Base-by-base conservation (phyloP, 1,284 basidiomycete genomes). In the Cryptococcus deneoformans region DNA sequence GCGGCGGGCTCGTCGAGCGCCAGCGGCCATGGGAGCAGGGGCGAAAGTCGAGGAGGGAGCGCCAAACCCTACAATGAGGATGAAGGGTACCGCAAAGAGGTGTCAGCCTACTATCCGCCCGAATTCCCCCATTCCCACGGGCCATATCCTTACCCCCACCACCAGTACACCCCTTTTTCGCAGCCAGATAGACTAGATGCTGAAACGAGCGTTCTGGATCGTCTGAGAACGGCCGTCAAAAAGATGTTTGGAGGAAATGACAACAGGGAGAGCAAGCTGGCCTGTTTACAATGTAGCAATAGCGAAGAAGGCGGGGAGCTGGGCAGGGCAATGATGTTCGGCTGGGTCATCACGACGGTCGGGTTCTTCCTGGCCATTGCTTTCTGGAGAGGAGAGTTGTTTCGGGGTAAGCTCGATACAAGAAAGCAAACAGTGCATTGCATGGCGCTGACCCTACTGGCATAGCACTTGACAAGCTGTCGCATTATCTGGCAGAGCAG, bases 321-420 rank as follows among this genome's bases (percentile, higher is more conserved):
- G 9, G 73, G 73, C 0, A 63, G 66, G 10, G 64, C 64, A 0
- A 65, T 76, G 58, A 71, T 76, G 39, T 53, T 71, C n/a, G 72
- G 72, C 4, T 77, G 75, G 75, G 65, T 73, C 8, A 49, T 65
- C 0, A 77, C 72, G 2, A 74, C 72, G 3, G 42, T 73, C 1
- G 67, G 68, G 2, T 76, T 77, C 53, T 38, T 77, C 14, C 35
- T 67, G 4, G 71, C 69, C 5, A 68, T 71, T 3, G 73, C 67
- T 5, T 71, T 75, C 38, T 77, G 70, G 69, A 66, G 68, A 47
- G 67, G 69, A 16, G 68, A 77, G 56, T 58, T 76, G n/a, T 76
- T 76, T 52, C 35, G 62, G 7, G 71, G 75, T 76, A 57, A 56
- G 73, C 69, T 5, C 8, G 16, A 5, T 5, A 3, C 29, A 29